Evolutionary conservation across 2,329 filamentous ascomycete genomes (phyloP).

Genomic region (Hypoxylon sp.): DNA sequence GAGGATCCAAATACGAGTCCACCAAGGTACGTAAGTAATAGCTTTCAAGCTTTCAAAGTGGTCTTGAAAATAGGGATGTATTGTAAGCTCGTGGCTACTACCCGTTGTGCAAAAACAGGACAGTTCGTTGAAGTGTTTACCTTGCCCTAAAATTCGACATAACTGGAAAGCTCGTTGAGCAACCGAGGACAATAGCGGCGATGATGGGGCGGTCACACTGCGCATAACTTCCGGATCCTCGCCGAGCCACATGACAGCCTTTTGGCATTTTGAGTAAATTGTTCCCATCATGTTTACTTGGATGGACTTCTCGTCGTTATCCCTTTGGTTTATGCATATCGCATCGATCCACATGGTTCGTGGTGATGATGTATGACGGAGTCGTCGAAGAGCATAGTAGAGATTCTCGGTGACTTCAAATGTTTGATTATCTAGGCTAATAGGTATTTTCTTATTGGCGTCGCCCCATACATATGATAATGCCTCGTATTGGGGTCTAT

Average conservation of each 20-base stretch:
- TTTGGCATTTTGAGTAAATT: slow-evolving; percentile 20
- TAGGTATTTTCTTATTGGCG: slow-evolving; percentile 1
- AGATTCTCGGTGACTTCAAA: slow-evolving; percentile 25
- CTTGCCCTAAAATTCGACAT: slow-evolving; percentile 5
- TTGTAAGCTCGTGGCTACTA: not conserved
- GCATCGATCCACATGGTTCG: slow-evolving; percentile 30
- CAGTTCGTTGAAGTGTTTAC: slow-evolving; percentile 13
- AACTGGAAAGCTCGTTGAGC: slow-evolving; percentile 14
- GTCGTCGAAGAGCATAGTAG: slow-evolving; percentile 19
- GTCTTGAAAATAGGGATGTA: slow-evolving; percentile 1
- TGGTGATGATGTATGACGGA: not conserved
- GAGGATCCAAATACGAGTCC: slow-evolving; percentile 32
- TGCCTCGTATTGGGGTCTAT: slow-evolving; percentile 14
- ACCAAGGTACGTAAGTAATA: slow-evolving; percentile 18
- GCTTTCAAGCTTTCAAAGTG: slow-evolving; percentile 15
- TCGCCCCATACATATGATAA: slow-evolving; percentile 29
- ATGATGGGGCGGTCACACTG: not conserved
- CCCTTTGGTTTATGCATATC: slow-evolving; percentile 27
- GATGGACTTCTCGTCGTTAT: slow-evolving; percentile 20
- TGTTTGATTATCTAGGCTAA: not conserved
- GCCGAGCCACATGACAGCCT: slow-evolving; percentile 17
- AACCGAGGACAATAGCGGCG: not conserved
- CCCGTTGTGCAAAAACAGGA: slow-evolving; percentile 7
- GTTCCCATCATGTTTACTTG: slow-evolving; percentile 26
- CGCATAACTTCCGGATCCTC: slow-evolving; percentile 1